phyloP scores from a whole-genome alignment of 371 early-diverging fungal genomes.

The Smittium culicis region DNA sequence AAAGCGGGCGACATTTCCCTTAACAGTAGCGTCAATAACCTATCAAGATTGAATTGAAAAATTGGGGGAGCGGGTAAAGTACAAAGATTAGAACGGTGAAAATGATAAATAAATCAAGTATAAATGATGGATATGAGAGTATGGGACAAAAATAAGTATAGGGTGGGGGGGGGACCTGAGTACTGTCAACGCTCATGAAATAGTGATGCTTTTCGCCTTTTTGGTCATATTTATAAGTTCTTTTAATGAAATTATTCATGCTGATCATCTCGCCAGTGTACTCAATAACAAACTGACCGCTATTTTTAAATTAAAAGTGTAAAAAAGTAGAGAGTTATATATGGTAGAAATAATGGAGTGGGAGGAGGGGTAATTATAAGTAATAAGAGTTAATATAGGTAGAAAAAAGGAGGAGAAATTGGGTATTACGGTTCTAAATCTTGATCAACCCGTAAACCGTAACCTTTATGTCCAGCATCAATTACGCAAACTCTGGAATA shows the following conservation, averaged over 20 bases:
- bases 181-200: conserved; percentile 84
- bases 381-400: too few relatives aligned
- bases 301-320: too few relatives aligned
- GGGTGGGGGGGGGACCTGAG: conserved; percentile 42
- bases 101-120: not conserved
- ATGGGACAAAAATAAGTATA: too few relatives aligned
- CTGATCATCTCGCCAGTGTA: conserved; percentile 92
- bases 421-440: not conserved
- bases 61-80: not conserved
- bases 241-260: conserved; percentile 53
- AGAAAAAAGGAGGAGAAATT: too few relatives aligned
- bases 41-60: conserved; percentile 14
- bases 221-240: conserved; percentile 62
- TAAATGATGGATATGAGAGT: too few relatives aligned
- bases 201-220: conserved; percentile 85
- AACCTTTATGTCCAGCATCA: conserved; percentile 79
- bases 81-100: not conserved
- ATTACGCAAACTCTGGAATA: conserved; percentile 79
- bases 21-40: conserved; percentile 88
- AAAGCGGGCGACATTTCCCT: conserved; percentile 80
- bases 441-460: conserved; percentile 61
- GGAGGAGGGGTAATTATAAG: too few relatives aligned
- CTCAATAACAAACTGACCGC: conserved; percentile 75
- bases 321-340: too few relatives aligned
- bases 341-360: too few relatives aligned